phyloP scores from a whole-genome alignment of 2,329 filamentous ascomycete species.

The Albophoma yamanashiensis region DNA sequence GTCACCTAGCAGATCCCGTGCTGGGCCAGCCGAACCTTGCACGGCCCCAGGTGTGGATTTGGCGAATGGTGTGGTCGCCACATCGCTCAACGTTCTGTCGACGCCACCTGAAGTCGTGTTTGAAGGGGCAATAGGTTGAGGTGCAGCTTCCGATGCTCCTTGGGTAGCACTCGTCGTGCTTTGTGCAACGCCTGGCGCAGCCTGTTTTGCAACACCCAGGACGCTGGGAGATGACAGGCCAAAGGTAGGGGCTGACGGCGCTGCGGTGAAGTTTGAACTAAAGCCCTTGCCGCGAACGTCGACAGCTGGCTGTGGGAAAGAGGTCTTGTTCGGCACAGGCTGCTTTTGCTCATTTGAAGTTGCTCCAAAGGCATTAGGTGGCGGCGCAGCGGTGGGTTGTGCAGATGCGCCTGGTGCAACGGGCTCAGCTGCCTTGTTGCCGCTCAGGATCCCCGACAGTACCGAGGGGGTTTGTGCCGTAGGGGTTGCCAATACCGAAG shows the following conservation, averaged over 20 bases:
- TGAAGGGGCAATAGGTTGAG: background rate
- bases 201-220: background rate
- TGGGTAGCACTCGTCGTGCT: background rate
- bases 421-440: background rate
- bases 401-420: background rate
- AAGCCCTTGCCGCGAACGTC: background rate
- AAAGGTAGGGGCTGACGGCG: background rate
- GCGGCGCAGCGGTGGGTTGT: background rate
- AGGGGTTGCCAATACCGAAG: background rate
- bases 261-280: background rate
- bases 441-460: background rate
- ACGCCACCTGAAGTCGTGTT: background rate
- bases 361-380: background rate
- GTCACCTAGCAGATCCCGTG: constrained; percentile 32
- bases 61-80: background rate
- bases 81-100: background rate
- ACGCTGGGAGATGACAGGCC: background rate
- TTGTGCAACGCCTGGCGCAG: background rate
- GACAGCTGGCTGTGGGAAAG: background rate
- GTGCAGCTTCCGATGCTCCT: background rate
- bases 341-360: background rate
- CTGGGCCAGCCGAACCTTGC: constrained; percentile 6
- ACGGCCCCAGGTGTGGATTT: constrained; percentile 5
- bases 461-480: constrained; percentile 1
- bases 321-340: background rate